A percentile compares a stretch with the other conserved stretches of the same genome.
These are phyloP conservation scores for Dendrobium officinale DNA, from an alignment of 106 monocot species.

Conservation along the genomic window DNA sequence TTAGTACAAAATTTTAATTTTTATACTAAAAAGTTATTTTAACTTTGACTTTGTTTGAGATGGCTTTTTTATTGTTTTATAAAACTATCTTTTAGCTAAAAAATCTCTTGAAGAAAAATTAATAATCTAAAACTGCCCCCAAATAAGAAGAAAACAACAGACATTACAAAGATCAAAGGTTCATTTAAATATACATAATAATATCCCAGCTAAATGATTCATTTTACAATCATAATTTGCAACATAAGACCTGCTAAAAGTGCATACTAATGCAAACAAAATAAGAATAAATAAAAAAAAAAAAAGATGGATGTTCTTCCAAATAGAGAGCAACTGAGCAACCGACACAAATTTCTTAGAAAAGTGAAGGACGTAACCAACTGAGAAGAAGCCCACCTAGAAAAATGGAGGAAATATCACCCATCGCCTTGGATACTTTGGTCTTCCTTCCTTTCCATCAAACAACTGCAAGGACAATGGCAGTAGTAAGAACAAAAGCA, in stretches of 20 bases:
- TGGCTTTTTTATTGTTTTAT: no score
- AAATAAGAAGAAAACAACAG: neutral
- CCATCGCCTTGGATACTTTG: conserved; percentile 56
- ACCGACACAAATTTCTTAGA: neutral
- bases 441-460: conserved; percentile 59
- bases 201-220: neutral
- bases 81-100: no score
- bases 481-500: conserved; percentile 6
- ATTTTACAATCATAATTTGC: neutral
- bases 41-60: no score
- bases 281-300: neutral
- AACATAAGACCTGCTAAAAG: neutral
- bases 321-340: neutral
- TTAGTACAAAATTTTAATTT: no score
- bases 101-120: no score
- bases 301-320: neutral
- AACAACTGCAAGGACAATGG: conserved; percentile 40
- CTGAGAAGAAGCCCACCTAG: conserved; percentile 3
- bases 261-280: neutral
- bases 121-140: neutral
- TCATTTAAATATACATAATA: neutral
- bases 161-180: neutral
- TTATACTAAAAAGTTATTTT: no score
- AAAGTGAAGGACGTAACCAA: neutral
- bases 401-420: conserved; percentile 63